Evolutionary conservation across 2,329 filamentous ascomycete genomes (phyloP).

Genomic region (Thelonectria olida): DNA sequence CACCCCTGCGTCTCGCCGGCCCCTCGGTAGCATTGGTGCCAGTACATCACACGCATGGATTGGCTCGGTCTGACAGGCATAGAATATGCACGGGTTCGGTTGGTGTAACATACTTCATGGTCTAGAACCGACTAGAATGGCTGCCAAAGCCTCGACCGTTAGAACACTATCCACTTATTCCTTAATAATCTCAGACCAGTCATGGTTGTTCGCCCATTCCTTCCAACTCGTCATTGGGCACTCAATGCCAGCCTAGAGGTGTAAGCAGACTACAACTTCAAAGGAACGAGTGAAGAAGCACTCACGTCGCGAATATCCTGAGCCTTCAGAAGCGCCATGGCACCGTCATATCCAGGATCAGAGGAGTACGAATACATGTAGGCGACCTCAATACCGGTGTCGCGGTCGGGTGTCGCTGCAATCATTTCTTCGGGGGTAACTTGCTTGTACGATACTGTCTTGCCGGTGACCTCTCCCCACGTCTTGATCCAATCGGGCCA

Average conservation of each 20-base stretch:
- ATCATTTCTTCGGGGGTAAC: slow-evolving; percentile 53
- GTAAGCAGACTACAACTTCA: background rate
- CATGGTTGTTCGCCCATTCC: slow-evolving; percentile 14
- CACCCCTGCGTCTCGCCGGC: background rate
- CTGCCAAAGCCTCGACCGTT: background rate
- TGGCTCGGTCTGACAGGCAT: too few relatives aligned
- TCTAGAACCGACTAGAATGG: background rate
- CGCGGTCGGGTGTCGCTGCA: slow-evolving; percentile 46
- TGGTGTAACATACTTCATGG: background rate
- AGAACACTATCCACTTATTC: background rate
- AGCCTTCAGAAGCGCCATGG: slow-evolving; percentile 52
- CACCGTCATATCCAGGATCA: slow-evolving; percentile 60
- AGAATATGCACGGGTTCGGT: background rate
- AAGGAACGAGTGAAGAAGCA: background rate
- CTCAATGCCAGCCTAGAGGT: slow-evolving; percentile 13
- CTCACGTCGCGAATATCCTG: slow-evolving; percentile 55
- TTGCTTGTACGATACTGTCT: slow-evolving; percentile 50
- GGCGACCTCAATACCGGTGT: slow-evolving; percentile 54
- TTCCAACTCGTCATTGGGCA: slow-evolving; percentile 21
- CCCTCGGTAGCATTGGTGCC: background rate
- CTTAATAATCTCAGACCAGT: slow-evolving; percentile 12
- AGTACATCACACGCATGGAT: too few relatives aligned
- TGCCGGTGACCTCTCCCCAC: slow-evolving; percentile 51
- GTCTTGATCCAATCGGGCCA: slow-evolving; percentile 56
- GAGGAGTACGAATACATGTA: slow-evolving; percentile 59